These are phyloP conservation scores for Gryganskiella cystojenkinii DNA, from an alignment of 192 early-diverging fungal genomes.

Conservation along the genomic window DNA sequence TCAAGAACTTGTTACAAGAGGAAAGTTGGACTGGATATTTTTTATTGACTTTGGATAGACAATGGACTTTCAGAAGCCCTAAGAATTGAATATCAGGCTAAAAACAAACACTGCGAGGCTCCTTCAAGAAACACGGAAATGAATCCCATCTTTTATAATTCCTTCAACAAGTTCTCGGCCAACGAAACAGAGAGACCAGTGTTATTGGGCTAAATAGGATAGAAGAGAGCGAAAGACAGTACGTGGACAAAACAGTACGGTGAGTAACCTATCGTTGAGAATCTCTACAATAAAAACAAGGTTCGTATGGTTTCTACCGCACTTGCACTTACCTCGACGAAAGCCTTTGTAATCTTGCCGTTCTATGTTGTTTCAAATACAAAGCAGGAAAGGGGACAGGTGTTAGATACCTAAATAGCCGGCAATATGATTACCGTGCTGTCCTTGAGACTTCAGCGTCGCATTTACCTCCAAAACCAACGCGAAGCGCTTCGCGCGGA, in stretches of 20 bases:
- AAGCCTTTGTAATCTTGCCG: constrained; percentile 53
- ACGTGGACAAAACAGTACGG: background rate
- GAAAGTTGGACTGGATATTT: no score
- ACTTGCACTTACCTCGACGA: constrained; percentile 42
- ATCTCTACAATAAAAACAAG: no score
- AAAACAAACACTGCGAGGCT: no score
- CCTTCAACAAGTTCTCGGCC: constrained; percentile 57
- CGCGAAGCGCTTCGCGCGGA: constrained; percentile 64
- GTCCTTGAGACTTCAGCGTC: background rate
- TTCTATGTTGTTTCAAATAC: constrained; percentile 20
- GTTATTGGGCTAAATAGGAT: constrained; percentile 56
- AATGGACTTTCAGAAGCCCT: no score
- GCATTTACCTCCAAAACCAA: constrained; percentile 56
- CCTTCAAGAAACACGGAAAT: no score
- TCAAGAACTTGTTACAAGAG: no score
- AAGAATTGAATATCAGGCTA: no score
- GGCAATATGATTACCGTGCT: background rate
- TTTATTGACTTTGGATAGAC: no score
- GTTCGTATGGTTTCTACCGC: no score
- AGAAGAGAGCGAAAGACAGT: background rate
- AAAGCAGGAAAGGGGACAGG: background rate
- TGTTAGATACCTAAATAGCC: background rate
- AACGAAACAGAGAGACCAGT: constrained; percentile 61
- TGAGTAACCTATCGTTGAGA: background rate
- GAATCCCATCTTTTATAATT: constrained; percentile 32